A percentile compares a stretch with the other conserved stretches of the same genome.
Evolutionary conservation across 2,329 filamentous ascomycete genomes (phyloP).

Genomic region (Xylariaceae sp.): DNA sequence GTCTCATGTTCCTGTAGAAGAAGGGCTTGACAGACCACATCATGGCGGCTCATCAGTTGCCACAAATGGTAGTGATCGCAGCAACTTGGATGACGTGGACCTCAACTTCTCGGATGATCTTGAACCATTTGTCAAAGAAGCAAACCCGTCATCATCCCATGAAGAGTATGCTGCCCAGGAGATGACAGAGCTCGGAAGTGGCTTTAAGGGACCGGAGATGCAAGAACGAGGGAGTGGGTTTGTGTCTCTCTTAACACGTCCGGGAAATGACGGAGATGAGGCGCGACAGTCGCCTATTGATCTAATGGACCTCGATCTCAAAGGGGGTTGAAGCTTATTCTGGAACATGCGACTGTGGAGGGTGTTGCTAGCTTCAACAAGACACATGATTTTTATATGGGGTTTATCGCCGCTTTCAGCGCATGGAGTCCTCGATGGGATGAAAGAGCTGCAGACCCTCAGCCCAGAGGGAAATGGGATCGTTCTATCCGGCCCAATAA

Average conservation of each 20-base stretch:
- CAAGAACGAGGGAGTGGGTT: conserved; percentile 32
- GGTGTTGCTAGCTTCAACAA: too few relatives aligned
- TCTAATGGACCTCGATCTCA: conserved; percentile 34
- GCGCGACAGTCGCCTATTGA: conserved; percentile 19
- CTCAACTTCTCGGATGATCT: conserved; percentile 18
- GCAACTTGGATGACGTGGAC: conserved; percentile 20
- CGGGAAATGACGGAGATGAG: conserved; percentile 11
- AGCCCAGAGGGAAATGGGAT: too few relatives aligned
- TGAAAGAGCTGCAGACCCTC: too few relatives aligned
- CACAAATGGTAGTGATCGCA: conserved; percentile 23
- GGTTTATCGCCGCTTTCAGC: too few relatives aligned
- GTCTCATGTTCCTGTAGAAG: too few relatives aligned
- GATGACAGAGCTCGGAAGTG: too few relatives aligned
- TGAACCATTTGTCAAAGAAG: not conserved
- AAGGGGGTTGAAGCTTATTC: conserved; percentile 4
- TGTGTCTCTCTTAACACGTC: conserved; percentile 22
- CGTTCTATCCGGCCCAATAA: too few relatives aligned
- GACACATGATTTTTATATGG: too few relatives aligned
- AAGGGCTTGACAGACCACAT: too few relatives aligned
- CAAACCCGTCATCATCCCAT: conserved; percentile 1
- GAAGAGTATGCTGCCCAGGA: not conserved
- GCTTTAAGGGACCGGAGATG: conserved; percentile 35
- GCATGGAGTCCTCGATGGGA: too few relatives aligned
- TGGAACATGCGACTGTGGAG: not conserved
- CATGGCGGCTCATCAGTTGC: conserved; percentile 25